phyloP scores from a whole-genome alignment of 257 asterid species.

The Lycium ferocissimum region DNA sequence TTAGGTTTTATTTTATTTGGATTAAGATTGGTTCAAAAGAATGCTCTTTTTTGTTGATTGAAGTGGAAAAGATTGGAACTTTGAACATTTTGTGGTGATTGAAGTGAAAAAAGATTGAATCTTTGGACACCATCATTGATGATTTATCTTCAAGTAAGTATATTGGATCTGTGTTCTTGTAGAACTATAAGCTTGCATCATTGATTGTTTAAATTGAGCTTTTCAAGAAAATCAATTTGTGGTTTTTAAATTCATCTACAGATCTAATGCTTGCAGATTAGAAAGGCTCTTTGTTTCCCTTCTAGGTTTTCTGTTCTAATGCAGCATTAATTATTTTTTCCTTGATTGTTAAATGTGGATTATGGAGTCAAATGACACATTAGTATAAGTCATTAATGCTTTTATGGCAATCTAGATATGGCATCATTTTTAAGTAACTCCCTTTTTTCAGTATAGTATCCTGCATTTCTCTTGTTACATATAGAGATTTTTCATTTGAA shows the following conservation, averaged over 20 bases:
- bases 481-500: background rate
- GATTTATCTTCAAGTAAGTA: constrained; percentile 55
- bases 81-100: constrained; percentile 38
- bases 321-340: constrained; percentile 28
- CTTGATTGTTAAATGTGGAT: constrained; percentile 25
- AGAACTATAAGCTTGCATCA: constrained; percentile 25
- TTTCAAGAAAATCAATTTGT: constrained; percentile 7
- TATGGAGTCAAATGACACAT: background rate
- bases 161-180: constrained; percentile 64
- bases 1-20: constrained; percentile 23
- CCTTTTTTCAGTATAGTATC: constrained; percentile 10
- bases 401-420: constrained; percentile 14
- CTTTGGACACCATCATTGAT: constrained; percentile 35
- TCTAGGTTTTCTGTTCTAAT: constrained; percentile 35
- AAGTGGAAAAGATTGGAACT: constrained; percentile 32
- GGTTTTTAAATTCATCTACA: constrained; percentile 30
- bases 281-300: constrained; percentile 27
- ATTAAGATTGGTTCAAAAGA: constrained; percentile 27
- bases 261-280: constrained; percentile 56
- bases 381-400: background rate
- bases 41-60: constrained; percentile 36
- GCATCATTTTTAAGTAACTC: constrained; percentile 15
- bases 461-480: background rate
- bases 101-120: constrained; percentile 35
- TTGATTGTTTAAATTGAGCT: constrained; percentile 30